Base-by-base conservation (phyloP, 495 filamentous ascomycete genomes). In the Alectoria sarmentosa region DNA sequence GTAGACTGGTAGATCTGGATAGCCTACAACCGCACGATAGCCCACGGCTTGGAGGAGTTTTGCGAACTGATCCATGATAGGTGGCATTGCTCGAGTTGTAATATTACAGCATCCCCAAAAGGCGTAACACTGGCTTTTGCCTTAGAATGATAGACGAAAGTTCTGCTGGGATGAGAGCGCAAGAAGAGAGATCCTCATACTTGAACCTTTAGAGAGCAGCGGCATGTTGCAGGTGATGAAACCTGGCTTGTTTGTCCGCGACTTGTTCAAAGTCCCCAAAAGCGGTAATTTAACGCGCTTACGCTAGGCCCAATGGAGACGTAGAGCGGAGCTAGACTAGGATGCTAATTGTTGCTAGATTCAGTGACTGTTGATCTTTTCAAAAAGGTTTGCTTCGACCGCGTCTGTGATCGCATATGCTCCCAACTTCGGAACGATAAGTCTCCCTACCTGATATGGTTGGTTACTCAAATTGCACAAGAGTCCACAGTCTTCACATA, bases 1-100 rank as follows among this genome's bases (percentile, higher is more conserved):
- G 67, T 90, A 88, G 21, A 86, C 90, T 11, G 82, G 80, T n/a
- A 90, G 69, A 28, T 83, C 71, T 21, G 83, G 85, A 57, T 77
- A 79, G 39, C 82, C 68, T 38, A 26, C n/a, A 26, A 60, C 61
- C 26, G 54, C n/a, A 21, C 48, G 55, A 28, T 54, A 67, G 32
- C 65, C 65, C n/a, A 67, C 61, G 2, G 37, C 28, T 26, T 67
- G 65, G 19, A 67, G 57, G 61, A 67, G 36, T 0, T 38, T 21
- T 2, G 65, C 61, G 23, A 61, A 36, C 2, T 19, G 32, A 23
- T 60, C 63, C 56, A 60, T 60, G 1, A 26, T 23, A 0, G 44
- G 26, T 28, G 10, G 36, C 48, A 52, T 52, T 30, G 26, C 21
- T 48, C 14, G 7, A 23, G 21, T 26, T 26, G n/a, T 48, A 26